Evolutionary conservation across 352 stramenopile genomes (phyloP).

Genomic region (Salisapilia sapeloensis): DNA sequence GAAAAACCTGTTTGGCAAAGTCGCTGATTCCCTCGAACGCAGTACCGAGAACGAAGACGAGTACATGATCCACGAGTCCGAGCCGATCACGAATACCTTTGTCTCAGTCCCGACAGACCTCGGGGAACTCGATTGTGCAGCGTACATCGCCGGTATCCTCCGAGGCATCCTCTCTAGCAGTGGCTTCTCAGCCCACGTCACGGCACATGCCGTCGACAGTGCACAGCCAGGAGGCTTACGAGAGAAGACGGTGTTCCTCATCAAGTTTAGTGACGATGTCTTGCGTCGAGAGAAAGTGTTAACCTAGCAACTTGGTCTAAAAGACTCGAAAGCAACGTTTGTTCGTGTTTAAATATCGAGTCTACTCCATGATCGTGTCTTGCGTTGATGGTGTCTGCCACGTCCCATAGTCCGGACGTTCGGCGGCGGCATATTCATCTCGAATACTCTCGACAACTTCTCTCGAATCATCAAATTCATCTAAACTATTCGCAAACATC

Average conservation of each 20-base stretch:
- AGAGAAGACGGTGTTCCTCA: slow-evolving; percentile 75
- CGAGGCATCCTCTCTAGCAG: slow-evolving; percentile 74
- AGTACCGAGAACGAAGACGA: slow-evolving; percentile 96
- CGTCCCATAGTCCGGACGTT: slow-evolving; percentile 59
- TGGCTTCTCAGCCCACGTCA: slow-evolving; percentile 67
- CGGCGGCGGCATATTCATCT: slow-evolving; percentile 75
- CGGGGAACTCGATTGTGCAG: slow-evolving; percentile 91
- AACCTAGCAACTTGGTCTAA: too few relatives aligned
- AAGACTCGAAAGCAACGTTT: too few relatives aligned
- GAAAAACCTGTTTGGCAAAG: slow-evolving; percentile 94
- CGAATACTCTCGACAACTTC: slow-evolving; percentile 74
- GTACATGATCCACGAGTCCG: slow-evolving; percentile 95
- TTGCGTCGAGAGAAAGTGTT: slow-evolving; percentile 55
- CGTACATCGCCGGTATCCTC: slow-evolving; percentile 93
- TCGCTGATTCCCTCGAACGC: slow-evolving; percentile 90
- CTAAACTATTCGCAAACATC: slow-evolving; percentile 88
- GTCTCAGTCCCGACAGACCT: slow-evolving; percentile 92
- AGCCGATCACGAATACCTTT: slow-evolving; percentile 92
- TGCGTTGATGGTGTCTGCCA: too few relatives aligned
- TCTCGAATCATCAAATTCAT: slow-evolving; percentile 75
- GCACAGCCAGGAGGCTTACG: slow-evolving; percentile 27
- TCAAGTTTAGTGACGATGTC: slow-evolving; percentile 77
- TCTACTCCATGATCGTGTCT: too few relatives aligned
- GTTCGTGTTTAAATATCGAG: too few relatives aligned
- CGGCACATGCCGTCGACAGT: slow-evolving; percentile 55